Base-by-base conservation (phyloP, 768 basidiomycete species). In the Baorangia bicolor region DNA sequence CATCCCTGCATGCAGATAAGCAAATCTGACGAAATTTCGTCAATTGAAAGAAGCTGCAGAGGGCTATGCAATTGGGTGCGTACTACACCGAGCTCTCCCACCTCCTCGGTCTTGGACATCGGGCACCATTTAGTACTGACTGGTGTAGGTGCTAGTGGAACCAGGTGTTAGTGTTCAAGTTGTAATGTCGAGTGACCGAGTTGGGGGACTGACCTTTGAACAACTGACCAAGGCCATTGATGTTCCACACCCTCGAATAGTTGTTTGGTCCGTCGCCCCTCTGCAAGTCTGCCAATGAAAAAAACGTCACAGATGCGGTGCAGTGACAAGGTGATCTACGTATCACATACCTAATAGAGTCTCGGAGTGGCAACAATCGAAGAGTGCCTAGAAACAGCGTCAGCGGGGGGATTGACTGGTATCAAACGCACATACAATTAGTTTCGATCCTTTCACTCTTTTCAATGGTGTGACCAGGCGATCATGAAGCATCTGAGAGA, bases 341-440 rank as follows among this genome's bases (percentile, higher is more conserved):
- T 11, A 33, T 37, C 7, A 57, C 51, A 45, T 46, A 71, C 69
- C 64, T 27, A 70, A 44, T 2, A 70, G 35, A 8, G 41, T 60
- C 18, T 71, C 69, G 0, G 69, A 71, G 16, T 71, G 69, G 18
- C 69, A 71, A 8, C 68, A 70, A n/a, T 70, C 69, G 3, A 71
- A 60, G 21, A 70, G 57, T 9, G 65, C 59, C 69, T 70, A 21
- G 9, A 18, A 4, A 27, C 25, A 38, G 9, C n/a, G 20, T 67
- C 35, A 55, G 31, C 0, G 5, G 45, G 34, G 5, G 34, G 7
- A 51, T n/a, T 20, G 18, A n/a, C 25, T 10, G 1, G 2, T 40
- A 46, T 34, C 14, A 8, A 45, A 48, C 13, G 3, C 14, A 45
- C 60, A 6, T 35, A 68, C 67, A 30, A 68, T 60, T 35, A 68